Evolutionary conservation across 345 rosid genomes (phyloP), one percentile per base, ranked within the genome.

Genomic region (Heritiera littoralis): DNA sequence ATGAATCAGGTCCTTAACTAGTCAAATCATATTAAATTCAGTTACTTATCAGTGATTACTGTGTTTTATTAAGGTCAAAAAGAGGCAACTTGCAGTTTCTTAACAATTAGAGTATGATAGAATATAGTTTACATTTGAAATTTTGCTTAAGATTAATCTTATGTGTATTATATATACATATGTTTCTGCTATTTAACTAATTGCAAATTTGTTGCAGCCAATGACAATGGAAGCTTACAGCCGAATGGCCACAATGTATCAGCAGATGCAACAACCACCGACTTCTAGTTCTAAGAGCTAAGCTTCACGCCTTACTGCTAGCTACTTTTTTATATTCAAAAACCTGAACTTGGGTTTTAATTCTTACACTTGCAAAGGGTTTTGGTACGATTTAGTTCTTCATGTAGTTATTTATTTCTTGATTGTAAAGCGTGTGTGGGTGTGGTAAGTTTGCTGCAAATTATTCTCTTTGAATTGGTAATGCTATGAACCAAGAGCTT

Each of bases 191-290:
- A 70, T 64, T 46, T 63, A 12, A 30, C 15, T 13, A 14, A 23
- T 74, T 9, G 11, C 10, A 40, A 58, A 12, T 23, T 23, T 81
- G 49, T 48, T 80, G 86, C 90, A 93, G 95, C 93, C 98, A 6
- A 92, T 90, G 90, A 89, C 87, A 28, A 77, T 89, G 89, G 97
- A 95, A 77, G 90, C 95, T 66, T 92, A 91, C 79, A 86, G 92
- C 83, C 87, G 97, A 76, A 86, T 93, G 85, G 97, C 94, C 51
- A 90, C 98, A 60, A 78, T 95, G 76, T 95, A 86, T 80, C 99
- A 93, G 80, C 99, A 93, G 74, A 80, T 91, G 86, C 94, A 90
- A 28, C 97, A 91, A 61, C 93, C 85, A 58, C 88, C 86, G 30
- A 81, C 88, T 68, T 87, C 94, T 38, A 86, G 78, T 85, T 85